phyloP scores from a whole-genome alignment of 805 yeast species.

The Kazachstania martiniae region DNA sequence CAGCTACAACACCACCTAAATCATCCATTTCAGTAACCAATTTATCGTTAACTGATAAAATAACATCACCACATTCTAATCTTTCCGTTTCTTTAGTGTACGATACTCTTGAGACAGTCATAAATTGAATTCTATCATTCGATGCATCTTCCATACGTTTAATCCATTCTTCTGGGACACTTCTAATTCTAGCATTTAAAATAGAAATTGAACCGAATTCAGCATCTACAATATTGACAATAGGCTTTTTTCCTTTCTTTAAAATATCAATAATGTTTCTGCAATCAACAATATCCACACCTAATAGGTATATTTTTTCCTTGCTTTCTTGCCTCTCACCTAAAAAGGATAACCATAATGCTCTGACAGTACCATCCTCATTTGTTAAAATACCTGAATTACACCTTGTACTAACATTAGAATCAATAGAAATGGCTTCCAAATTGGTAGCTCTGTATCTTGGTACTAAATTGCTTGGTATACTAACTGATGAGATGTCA shows the following conservation, averaged over 20 bases:
- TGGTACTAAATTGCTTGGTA: conserved; percentile 63
- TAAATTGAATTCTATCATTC: conserved; percentile 59
- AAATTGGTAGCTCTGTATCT: conserved; percentile 78
- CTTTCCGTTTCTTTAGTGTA: conserved; percentile 32
- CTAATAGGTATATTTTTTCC: conserved; percentile 61
- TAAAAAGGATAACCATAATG: conserved; percentile 74
- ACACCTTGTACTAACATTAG: conserved; percentile 61
- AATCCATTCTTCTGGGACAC: conserved; percentile 85
- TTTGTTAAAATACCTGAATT: conserved; percentile 72
- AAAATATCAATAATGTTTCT: conserved; percentile 44
- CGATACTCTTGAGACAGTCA: conserved; percentile 59
- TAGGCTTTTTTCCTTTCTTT: conserved; percentile 40
- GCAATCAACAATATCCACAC: conserved; percentile 64
- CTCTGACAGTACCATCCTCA: conserved; percentile 67
- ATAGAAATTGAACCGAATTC: conserved; percentile 63
- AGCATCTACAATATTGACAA: conserved; percentile 62
- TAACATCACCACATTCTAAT: conserved; percentile 58
- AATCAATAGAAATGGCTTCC: conserved; percentile 68
- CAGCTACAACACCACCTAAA: conserved; percentile 33
- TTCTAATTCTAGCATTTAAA: conserved; percentile 68
- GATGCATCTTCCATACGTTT: conserved; percentile 49
- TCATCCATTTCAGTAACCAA: conserved; percentile 60
- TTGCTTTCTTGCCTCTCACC: conserved; percentile 59
- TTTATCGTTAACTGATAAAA: conserved; percentile 57
- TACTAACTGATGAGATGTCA: conserved; percentile 61